phyloP scores from a whole-genome alignment of 2,329 filamentous ascomycete genomes.

The Hypomyces rosellus region DNA sequence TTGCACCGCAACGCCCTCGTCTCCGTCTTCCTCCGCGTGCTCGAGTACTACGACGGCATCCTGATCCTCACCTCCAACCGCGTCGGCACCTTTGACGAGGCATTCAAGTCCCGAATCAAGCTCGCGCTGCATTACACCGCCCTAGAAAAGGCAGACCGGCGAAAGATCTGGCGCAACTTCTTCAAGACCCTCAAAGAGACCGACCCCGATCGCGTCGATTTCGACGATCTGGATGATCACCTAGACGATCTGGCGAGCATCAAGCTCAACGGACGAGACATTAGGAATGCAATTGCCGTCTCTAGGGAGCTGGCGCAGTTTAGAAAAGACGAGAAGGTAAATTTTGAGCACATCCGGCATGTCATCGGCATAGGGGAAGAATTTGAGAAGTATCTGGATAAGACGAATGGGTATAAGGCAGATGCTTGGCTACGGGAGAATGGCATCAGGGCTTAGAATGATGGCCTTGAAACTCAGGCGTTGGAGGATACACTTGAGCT shows the following conservation, averaged over 20 bases:
- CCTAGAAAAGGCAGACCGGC: slow-evolving; percentile 22
- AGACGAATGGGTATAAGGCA: background rate
- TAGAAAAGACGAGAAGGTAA: background rate
- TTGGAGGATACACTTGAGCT: too few species aligned
- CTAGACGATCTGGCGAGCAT: slow-evolving; percentile 5
- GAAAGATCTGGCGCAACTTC: slow-evolving; percentile 5
- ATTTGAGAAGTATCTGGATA: background rate
- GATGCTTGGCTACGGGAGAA: background rate
- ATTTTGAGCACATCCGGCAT: background rate
- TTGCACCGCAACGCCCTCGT: slow-evolving; percentile 32
- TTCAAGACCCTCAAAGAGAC: slow-evolving; percentile 20
- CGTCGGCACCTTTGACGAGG: slow-evolving; percentile 42
- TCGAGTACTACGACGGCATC: slow-evolving; percentile 43
- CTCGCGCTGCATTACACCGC: slow-evolving; percentile 38
- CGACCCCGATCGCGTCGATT: slow-evolving; percentile 11
- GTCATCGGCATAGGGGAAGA: background rate
- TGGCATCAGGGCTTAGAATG: background rate
- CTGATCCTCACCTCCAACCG: slow-evolving; percentile 47
- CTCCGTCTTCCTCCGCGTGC: slow-evolving; percentile 38
- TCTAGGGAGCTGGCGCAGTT: background rate
- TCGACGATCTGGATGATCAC: slow-evolving; percentile 11
- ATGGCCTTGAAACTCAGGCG: too few species aligned
- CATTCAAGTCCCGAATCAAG: slow-evolving; percentile 43
- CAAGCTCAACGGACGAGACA: slow-evolving; percentile 25
- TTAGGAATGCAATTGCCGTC: slow-evolving; percentile 20